Conservation (phyloP, 164 flowering plant genomes). For the Aristolochia californica region DNA sequence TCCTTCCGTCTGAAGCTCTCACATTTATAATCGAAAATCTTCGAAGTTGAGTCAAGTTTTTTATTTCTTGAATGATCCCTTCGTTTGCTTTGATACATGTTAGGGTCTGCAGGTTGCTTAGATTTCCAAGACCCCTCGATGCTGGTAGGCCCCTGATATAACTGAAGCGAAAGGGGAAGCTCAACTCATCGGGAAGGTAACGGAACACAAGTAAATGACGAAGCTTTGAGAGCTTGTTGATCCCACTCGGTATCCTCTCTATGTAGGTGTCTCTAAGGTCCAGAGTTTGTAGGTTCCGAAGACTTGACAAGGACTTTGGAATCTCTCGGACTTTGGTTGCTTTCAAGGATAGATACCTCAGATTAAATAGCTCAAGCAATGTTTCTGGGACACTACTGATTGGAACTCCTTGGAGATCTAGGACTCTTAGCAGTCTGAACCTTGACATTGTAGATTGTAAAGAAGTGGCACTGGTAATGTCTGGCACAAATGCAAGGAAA, state of each 20-base stretch:
- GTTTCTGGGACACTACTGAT: background rate
- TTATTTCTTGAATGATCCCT: background rate
- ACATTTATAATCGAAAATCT: conserved; percentile 1
- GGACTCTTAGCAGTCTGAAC: conserved; percentile 7
- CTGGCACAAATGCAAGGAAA: conserved; percentile 1
- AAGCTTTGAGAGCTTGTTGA: conserved; percentile 4
- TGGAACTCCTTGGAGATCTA: conserved; percentile 6
- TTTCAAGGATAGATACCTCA: conserved; percentile 9
- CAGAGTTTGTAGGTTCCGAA: conserved; percentile 3
- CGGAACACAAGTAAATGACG: conserved; percentile 1
- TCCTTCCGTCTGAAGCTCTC: background rate
- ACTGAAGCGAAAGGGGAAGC: background rate
- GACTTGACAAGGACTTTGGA: conserved; percentile 4
- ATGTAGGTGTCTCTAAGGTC: conserved; percentile 3
- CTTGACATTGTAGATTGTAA: background rate
- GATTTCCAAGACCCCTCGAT: background rate
- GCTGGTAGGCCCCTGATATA: background rate
- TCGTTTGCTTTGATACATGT: background rate
- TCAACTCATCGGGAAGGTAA: background rate
- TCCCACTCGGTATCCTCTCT: background rate
- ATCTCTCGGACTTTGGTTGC: conserved; percentile 1
- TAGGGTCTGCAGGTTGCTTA: conserved; percentile 1
- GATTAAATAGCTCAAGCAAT: conserved; percentile 1
- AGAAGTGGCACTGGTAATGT: background rate
- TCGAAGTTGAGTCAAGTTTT: conserved; percentile 6